Conservation (phyloP, 2,329 filamentous ascomycete genomes). For the Hypoxylon sp. region DNA sequence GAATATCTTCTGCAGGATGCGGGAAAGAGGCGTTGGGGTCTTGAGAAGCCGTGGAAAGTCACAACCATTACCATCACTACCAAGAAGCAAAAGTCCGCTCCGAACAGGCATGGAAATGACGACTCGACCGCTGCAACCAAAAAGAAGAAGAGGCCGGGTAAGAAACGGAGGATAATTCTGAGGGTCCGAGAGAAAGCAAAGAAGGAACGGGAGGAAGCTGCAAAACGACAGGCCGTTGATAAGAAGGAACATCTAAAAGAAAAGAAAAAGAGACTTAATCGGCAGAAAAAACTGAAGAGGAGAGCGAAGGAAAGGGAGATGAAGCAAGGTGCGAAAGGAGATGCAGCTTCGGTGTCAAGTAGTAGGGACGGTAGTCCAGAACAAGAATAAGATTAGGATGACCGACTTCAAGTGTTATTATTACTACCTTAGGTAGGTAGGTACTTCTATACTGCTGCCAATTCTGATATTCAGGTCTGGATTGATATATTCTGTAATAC, state of each 20-base stretch:
- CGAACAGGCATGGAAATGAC: neutral
- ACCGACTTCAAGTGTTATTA: neutral
- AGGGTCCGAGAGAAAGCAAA: conserved; percentile 59
- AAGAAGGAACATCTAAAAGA: conserved; percentile 69
- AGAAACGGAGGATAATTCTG: conserved; percentile 67
- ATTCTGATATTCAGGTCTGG: no score
- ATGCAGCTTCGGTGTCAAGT: conserved; percentile 38
- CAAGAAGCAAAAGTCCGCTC: conserved; percentile 31
- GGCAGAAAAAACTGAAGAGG: conserved; percentile 69
- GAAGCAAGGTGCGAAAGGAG: conserved; percentile 55
- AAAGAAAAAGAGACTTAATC: conserved; percentile 72
- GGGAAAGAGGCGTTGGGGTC: conserved; percentile 64
- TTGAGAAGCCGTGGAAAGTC: conserved; percentile 72
- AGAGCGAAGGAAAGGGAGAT: conserved; percentile 68
- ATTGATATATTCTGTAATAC: no score
- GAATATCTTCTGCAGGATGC: conserved; percentile 62
- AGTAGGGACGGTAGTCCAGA: conserved; percentile 22
- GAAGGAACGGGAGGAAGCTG: conserved; percentile 56
- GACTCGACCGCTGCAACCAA: conserved; percentile 25
- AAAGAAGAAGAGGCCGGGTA: conserved; percentile 62
- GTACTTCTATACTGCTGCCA: no score
- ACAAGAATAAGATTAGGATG: neutral
- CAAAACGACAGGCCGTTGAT: conserved; percentile 55
- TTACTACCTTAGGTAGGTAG: neutral
- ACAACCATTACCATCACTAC: conserved; percentile 56